Conservation (phyloP, 1,139 yeast genomes). For the Williopsis jadinii region DNA sequence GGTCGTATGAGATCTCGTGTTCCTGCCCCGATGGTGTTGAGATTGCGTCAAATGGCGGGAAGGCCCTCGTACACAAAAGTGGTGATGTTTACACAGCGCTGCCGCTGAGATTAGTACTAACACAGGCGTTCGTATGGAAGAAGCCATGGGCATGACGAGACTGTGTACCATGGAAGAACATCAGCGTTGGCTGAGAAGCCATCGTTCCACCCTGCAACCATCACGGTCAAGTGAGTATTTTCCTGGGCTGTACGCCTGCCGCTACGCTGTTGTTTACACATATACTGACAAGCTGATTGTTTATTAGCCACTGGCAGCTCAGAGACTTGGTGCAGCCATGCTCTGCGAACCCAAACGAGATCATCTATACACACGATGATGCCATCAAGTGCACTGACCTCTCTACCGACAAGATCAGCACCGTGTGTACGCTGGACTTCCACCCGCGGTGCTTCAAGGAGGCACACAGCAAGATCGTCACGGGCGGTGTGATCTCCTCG, state of each 20-base stretch:
- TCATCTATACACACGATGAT: slow-evolving; percentile 44
- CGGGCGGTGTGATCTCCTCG: slow-evolving; percentile 59
- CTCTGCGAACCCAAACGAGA: slow-evolving; percentile 30
- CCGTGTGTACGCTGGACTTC: slow-evolving; percentile 43
- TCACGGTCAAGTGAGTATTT: slow-evolving; percentile 28
- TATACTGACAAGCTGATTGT: slow-evolving; percentile 1
- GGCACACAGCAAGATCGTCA: slow-evolving; percentile 49
- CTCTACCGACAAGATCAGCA: slow-evolving; percentile 27
- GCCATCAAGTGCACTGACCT: slow-evolving; percentile 39
- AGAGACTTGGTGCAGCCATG: slow-evolving; percentile 62
- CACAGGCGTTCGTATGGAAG: not conserved
- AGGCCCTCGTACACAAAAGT: not conserved
- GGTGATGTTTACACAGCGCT: not conserved
- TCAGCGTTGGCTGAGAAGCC: slow-evolving; percentile 17
- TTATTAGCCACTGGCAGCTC: slow-evolving; percentile 75
- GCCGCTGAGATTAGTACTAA: not conserved
- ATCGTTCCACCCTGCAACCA: slow-evolving; percentile 23
- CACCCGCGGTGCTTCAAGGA: slow-evolving; percentile 70
- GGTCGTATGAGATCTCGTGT: too few relatives aligned
- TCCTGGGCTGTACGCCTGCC: too few relatives aligned
- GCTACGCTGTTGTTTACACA: not conserved
- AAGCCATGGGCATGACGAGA: not conserved
- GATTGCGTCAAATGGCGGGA: not conserved
- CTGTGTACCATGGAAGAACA: slow-evolving; percentile 10
- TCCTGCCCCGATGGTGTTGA: not conserved